Base-by-base conservation (phyloP, 331 rosid genomes). In the Acacia concinna region DNA sequence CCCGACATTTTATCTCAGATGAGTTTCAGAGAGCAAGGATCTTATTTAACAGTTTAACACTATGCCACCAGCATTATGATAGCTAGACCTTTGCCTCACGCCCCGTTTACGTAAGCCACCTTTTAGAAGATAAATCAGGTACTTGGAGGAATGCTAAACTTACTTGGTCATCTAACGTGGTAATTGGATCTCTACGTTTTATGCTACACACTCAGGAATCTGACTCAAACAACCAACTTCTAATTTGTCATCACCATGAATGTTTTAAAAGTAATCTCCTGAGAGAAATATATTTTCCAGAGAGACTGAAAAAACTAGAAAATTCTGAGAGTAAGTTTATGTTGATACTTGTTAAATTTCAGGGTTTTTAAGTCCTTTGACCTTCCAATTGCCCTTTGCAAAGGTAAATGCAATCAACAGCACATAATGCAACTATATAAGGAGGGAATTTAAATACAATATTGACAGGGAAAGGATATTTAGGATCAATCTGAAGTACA, bases 401-500 rank as follows among this genome's bases (percentile, higher is more conserved):
- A 63, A 31, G 41, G 40, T 17, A 62, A 30, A 63, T 31, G 21
- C 27, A 37, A 76, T 59, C 34, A 37, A 68, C 69, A 59, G 35
- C 73, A 43, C 18, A 28, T 13, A 38, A 27, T 57, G 34, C 30
- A 13, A 30, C 21, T 30, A 44, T 59, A 80, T 54, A 51, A 38
- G 62, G n/a, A 78, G 72, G 62, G 52, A 35, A 38, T 76, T 35
- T 38, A 32, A 56, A 65, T 70, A n/a, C 28, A 54, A 70, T 30
- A 23, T 40, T 73, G 69, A 59, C 31, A 41, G 32, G 57, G 51
- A 43, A 57, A 76, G 40, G 30, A 56, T 51, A 51, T 59, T 28
- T 43, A 66, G 74, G 71, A 56, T 78, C 79, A 75, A 79, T 49
- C 37, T 32, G 34, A 30, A 54, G 84, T 63, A 44, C 21, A 27